Evolutionary conservation across 2,329 filamentous ascomycete species (phyloP).

Genomic region (Fusarium sp.): DNA sequence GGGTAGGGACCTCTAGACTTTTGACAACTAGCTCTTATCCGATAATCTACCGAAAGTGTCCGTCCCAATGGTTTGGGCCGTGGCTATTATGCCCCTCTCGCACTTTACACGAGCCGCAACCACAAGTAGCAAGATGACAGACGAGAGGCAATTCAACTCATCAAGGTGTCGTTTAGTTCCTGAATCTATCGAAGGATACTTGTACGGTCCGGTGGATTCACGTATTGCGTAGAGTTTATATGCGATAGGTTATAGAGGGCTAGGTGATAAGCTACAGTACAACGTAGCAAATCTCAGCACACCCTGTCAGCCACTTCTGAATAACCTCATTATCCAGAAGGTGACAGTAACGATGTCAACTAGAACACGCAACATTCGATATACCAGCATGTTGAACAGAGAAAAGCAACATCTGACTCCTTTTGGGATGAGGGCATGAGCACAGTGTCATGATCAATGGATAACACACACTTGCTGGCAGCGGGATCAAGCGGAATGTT

Average conservation of each 20-base stretch:
- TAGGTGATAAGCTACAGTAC: background rate
- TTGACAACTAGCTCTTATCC: too few relatives aligned
- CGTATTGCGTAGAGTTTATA: background rate
- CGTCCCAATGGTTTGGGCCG: slow-evolving; percentile 18
- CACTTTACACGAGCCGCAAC: slow-evolving; percentile 32
- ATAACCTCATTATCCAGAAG: background rate
- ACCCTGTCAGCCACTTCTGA: background rate
- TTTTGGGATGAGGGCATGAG: background rate
- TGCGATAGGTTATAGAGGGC: background rate
- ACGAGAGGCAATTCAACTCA: background rate
- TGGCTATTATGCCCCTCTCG: slow-evolving; percentile 29
- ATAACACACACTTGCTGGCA: background rate
- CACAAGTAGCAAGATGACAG: background rate
- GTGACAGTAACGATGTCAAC: background rate
- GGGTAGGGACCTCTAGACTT: slow-evolving; percentile 33
- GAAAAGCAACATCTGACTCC: background rate
- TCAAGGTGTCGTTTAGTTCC: background rate
- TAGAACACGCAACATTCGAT: background rate
- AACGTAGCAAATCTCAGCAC: background rate
- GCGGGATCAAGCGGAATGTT: background rate
- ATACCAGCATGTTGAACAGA: background rate
- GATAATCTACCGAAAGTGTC: too few relatives aligned
- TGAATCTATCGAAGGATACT: background rate
- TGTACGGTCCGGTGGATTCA: background rate
- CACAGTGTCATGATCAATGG: background rate